Base-by-base conservation (phyloP, 306 rosid genomes). In the Medicago ruthenica region DNA sequence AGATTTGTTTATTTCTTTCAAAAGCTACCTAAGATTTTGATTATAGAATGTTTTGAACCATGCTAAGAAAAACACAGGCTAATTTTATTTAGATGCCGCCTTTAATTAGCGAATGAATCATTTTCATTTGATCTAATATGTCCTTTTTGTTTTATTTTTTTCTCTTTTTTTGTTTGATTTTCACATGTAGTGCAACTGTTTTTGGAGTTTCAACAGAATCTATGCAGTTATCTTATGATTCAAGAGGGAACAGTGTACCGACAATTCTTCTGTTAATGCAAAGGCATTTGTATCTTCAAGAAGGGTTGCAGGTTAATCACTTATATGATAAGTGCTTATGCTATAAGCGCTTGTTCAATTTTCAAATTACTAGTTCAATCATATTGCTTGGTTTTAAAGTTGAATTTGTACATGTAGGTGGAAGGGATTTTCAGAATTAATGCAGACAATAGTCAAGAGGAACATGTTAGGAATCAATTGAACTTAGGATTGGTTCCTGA, bases 201-300 rank as follows among this genome's bases (percentile, higher is more conserved):
- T 91, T 94, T 54, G 98, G 97, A 76, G 98, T 91, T 82, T 94
- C 98, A 27, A 90, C 96, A 44, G 96, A 94, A 71, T 94, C 98
- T 60, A 94, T 94, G 97, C 94, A 91, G 67, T 78, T 91, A 82
- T 88, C 96, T 0, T 92, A 85, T 79, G 98, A 94, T 76, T 73
- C 93, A 11, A 90, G 97, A 85, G 98, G 98, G 84, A 94, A 90
- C 77, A 91, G 91, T 62, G 97, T 94, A 76, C 98, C 98, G 0
- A 86, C 97, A 5, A 94, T 94, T 87, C 97, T 94, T 66, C 83
- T 91, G 76, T 86, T 85, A 59, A 91, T 94, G 95, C 98, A 94
- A 75, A 87, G 80, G 53, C 84, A 83, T 72, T 78, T 94, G 45
- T 94, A 91, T 83, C 74, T 85, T 59, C 96, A 87, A 79, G 96